Evolutionary conservation across 2,329 filamentous ascomycete species (phyloP).

Genomic region (Alternaria incomplexa): DNA sequence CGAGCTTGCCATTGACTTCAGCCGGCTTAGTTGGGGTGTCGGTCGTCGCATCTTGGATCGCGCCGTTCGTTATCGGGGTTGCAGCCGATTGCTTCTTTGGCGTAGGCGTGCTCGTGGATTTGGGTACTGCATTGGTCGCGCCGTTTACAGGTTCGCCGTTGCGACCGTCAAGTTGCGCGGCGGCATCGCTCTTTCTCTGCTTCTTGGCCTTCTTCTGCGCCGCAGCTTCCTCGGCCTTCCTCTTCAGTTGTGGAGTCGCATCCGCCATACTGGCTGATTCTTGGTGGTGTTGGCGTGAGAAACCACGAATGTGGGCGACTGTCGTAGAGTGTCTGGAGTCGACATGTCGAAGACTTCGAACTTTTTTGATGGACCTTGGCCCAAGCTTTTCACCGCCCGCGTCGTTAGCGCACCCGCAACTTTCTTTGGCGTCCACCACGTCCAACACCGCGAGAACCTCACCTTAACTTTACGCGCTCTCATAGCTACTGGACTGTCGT

Average conservation of each 20-base stretch:
- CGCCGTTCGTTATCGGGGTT: conserved; percentile 16
- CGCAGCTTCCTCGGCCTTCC: conserved; percentile 37
- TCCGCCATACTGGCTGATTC: conserved; percentile 30
- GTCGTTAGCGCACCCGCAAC: conserved; percentile 34
- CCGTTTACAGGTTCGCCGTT: conserved; percentile 22
- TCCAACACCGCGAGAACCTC: conserved; percentile 16
- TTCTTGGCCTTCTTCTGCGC: conserved; percentile 39
- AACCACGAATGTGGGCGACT: background rate
- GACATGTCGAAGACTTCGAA: background rate
- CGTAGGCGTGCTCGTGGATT: conserved; percentile 18
- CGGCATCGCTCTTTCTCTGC: conserved; percentile 31
- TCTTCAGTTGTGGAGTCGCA: conserved; percentile 35
- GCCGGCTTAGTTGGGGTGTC: conserved; percentile 9
- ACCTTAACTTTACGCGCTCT: background rate
- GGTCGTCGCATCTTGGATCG: conserved; percentile 10
- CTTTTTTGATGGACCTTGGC: conserved; percentile 32
- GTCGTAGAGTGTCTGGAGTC: background rate
- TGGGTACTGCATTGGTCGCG: conserved; percentile 17
- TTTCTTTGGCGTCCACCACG: conserved; percentile 40
- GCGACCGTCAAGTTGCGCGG: conserved; percentile 12
- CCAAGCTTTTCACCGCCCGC: conserved; percentile 44
- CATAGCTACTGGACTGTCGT: background rate
- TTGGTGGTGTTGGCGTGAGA: background rate
- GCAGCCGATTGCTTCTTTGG: conserved; percentile 14
- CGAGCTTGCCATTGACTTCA: background rate